Base-by-base conservation (phyloP, 371 early-diverging fungal species). In the Amoeboaphelidium occidentale region DNA sequence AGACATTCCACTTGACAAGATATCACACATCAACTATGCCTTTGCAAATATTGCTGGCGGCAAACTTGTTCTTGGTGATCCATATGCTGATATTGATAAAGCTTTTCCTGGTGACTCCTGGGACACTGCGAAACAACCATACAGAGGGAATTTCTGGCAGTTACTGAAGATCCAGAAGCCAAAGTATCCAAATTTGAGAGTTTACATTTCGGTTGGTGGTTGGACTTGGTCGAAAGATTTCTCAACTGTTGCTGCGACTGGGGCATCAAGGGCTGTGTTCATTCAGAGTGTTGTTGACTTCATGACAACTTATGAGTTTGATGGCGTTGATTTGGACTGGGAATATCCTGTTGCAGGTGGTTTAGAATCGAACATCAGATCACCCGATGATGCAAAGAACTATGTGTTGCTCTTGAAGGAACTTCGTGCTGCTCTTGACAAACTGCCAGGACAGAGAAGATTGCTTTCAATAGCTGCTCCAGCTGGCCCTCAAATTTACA, bases 261-360 rank as follows among this genome's bases (percentile, higher is more conserved):
- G 60, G 2, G 48, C 46, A 1, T n/a, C 57, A 0, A 69, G 79
- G 28, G 58, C 58, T 23, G 59, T 55, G 1, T 71, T 78, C 32
- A 68, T 77, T 46, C 61, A 72, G n/a, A 73, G 70, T 46, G 44
- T 69, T 3, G 44, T 66, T 25, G 66, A 59, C 26, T 68, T 74
- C 25, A 50, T 59, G 53, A 55, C 49, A 47, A 55, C 23, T 43
- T 58, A 39, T 48, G 56, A 51, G 42, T 58, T 58, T 46, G 54
- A 61, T 55, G 53, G 25, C 57, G 51, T 68, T 24, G 69, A 69
- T 43, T 47, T 58, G 49, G 76, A 77, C 57, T 83, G 79, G 82
- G 84, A 84, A 55, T 82, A 75, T 51, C 81, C 83, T n/a, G 80
- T 73, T 13, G 63, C 71, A 14, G 61, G 70, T 46, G 82, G 74